Conservation (phyloP, 2,329 filamentous ascomycete genomes). For the Cladosporium cucumerinum region DNA sequence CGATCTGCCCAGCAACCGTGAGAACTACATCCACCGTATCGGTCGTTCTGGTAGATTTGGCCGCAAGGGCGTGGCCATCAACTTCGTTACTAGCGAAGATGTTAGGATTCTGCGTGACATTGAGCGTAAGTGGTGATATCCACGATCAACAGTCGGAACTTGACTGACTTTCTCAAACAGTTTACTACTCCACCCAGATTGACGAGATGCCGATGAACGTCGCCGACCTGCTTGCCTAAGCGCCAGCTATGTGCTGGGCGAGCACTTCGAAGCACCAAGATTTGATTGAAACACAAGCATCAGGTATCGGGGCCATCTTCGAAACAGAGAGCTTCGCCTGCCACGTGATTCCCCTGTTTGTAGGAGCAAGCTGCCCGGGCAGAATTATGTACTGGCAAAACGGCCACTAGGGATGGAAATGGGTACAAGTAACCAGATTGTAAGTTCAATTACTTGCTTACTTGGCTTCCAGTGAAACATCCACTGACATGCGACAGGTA, state of each 20-base stretch:
- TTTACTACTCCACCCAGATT: conserved; percentile 95
- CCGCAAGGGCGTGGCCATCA: conserved; percentile 99
- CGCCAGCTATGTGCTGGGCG: background rate
- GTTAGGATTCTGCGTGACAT: conserved; percentile 99
- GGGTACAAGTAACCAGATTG: conserved; percentile 30
- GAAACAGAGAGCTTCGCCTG: background rate
- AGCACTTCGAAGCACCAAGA: background rate
- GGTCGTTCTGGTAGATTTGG: conserved; percentile 99
- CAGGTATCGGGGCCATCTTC: background rate
- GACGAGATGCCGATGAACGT: conserved; percentile 98
- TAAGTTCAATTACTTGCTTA: conserved; percentile 18
- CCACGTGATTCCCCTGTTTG: background rate
- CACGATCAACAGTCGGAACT: background rate
- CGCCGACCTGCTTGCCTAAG: conserved; percentile 38
- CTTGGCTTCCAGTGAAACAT: background rate
- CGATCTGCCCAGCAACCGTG: conserved; percentile 95
- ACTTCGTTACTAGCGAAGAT: conserved; percentile 99
- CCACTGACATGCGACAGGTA: background rate
- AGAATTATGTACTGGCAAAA: conserved; percentile 23
- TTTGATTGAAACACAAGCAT: background rate
- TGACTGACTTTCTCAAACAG: conserved; percentile 40
- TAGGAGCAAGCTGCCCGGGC: background rate
- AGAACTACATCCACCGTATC: conserved; percentile 99
- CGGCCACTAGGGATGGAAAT: conserved; percentile 35
- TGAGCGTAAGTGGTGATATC: conserved; percentile 63